Conservation (phyloP, 2,329 filamentous ascomycete genomes). For the Xylaria sp. region DNA sequence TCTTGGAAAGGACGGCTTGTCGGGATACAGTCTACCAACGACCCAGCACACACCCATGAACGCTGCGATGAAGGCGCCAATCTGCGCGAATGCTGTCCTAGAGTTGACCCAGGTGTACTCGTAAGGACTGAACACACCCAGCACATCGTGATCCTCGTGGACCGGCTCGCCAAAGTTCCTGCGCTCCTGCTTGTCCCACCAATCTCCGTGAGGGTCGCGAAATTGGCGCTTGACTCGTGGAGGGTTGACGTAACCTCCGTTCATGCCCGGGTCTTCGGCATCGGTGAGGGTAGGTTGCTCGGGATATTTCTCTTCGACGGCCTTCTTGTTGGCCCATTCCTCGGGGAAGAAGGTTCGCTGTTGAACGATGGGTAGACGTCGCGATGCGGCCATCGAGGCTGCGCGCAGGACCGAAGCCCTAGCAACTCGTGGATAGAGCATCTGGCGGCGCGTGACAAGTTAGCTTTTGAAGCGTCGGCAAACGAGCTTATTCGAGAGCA, state of each 20-base stretch:
- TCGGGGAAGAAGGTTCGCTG: slow-evolving; percentile 63
- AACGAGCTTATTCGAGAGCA: neutral
- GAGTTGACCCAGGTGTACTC: slow-evolving; percentile 84
- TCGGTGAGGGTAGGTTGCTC: slow-evolving; percentile 57
- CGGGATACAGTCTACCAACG: slow-evolving; percentile 74
- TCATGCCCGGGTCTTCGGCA: slow-evolving; percentile 73
- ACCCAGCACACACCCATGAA: slow-evolving; percentile 70
- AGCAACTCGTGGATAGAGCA: slow-evolving; percentile 66
- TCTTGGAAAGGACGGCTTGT: slow-evolving; percentile 70
- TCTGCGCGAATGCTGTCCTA: slow-evolving; percentile 70
- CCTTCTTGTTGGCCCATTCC: slow-evolving; percentile 52
- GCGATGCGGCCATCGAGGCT: slow-evolving; percentile 49
- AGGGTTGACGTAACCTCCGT: slow-evolving; percentile 84
- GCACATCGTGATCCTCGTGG: slow-evolving; percentile 93
- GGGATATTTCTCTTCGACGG: slow-evolving; percentile 59
- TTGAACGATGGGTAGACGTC: slow-evolving; percentile 60
- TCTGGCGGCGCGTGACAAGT: slow-evolving; percentile 47
- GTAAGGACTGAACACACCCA: slow-evolving; percentile 87
- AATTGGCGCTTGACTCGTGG: slow-evolving; percentile 83
- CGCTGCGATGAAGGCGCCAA: slow-evolving; percentile 69
- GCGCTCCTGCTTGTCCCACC: slow-evolving; percentile 98
- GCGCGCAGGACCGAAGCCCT: slow-evolving; percentile 56
- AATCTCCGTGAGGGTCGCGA: slow-evolving; percentile 90
- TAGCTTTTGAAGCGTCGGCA: neutral
- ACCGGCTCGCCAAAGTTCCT: slow-evolving; percentile 96